Percentiles rank a stretch among this genome's conserved stretches.
Conservation (phyloP, 345 rosid genomes). For the Populus simonii region DNA sequence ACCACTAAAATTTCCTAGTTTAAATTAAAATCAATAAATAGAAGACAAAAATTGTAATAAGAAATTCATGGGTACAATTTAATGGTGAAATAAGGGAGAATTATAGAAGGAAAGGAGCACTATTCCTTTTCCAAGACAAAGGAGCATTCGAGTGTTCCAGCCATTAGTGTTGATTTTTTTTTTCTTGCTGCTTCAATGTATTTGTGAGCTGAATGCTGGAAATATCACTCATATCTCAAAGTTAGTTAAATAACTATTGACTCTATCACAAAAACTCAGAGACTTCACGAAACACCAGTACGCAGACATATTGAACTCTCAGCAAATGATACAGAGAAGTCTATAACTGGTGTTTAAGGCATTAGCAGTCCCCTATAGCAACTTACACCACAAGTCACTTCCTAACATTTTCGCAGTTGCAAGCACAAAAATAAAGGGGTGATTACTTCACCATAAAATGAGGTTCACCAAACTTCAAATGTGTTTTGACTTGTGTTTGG, state of each 20-base stretch:
- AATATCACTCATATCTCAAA: not conserved
- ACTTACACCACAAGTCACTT: not conserved
- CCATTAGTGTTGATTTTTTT: not conserved
- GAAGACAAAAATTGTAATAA: not conserved
- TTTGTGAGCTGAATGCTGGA: not conserved
- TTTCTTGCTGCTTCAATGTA: not conserved
- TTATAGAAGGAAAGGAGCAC: too few relatives aligned
- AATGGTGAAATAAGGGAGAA: not conserved
- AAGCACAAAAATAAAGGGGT: not conserved
- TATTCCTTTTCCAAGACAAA: too few relatives aligned
- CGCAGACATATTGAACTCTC: not conserved
- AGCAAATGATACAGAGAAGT: not conserved
- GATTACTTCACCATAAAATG: not conserved
- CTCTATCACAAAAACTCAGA: not conserved
- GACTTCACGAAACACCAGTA: not conserved
- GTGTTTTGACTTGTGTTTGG: not conserved
- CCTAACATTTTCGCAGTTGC: not conserved
- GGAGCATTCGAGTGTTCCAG: not conserved
- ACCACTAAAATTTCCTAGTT: not conserved
- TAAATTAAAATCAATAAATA: not conserved
- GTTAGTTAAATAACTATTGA: not conserved
- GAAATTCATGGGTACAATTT: not conserved
- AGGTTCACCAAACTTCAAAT: not conserved
- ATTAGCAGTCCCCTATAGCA: not conserved
- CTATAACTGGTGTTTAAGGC: not conserved